Evolutionary conservation across 768 basidiomycete genomes (phyloP).

Genomic region (Mycena galopus): DNA sequence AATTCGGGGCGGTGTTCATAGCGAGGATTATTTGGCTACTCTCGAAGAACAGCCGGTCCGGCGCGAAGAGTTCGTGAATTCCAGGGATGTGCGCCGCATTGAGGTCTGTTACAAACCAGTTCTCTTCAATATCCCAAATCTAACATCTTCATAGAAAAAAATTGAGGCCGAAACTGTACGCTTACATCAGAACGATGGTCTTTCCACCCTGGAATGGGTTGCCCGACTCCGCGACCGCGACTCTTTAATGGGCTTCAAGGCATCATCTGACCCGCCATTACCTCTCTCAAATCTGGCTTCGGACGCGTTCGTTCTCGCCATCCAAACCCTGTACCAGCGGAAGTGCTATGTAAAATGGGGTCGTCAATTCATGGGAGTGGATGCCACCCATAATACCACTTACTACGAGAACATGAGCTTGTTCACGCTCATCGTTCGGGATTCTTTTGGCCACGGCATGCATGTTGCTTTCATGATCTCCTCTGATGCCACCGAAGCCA

Average conservation of each 20-base stretch:
- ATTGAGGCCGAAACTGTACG: slow-evolving; percentile 9
- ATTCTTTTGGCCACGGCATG: slow-evolving; percentile 7
- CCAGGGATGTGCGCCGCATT: not conserved
- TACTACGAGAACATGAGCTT: slow-evolving; percentile 18
- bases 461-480: slow-evolving; percentile 23
- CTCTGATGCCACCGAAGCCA: slow-evolving; percentile 11
- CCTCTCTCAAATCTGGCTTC: not conserved
- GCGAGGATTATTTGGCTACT: not conserved
- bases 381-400: slow-evolving; percentile 11
- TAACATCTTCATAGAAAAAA: not conserved
- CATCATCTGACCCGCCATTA: not conserved
- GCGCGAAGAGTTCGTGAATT: slow-evolving; percentile 8
- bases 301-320: not conserved
- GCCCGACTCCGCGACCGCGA: not conserved
- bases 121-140: not conserved
- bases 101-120: not conserved
- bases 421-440: slow-evolving; percentile 16
- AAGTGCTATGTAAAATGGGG: slow-evolving; percentile 1
- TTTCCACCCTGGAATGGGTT: slow-evolving; percentile 13
- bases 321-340: slow-evolving; percentile 10
- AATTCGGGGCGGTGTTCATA: not conserved
- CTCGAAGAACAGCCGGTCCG: not conserved
- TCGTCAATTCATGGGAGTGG: slow-evolving; percentile 6
- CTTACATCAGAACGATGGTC: not conserved
- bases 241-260: slow-evolving; percentile 5